Evolutionary conservation across 1,284 basidiomycete genomes (phyloP).

Genomic region (Leccinum variabile): DNA sequence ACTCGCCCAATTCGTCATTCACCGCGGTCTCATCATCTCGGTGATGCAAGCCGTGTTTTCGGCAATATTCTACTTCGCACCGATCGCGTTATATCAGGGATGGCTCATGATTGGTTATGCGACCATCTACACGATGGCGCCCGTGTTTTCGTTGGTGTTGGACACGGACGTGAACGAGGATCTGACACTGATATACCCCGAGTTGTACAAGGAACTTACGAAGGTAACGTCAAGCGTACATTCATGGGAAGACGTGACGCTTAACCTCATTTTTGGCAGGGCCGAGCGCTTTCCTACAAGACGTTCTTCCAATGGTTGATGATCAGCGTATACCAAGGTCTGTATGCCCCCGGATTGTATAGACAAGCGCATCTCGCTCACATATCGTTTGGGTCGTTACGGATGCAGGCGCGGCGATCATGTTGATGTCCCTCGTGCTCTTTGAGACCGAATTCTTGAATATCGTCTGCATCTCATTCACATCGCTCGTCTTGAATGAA

Average conservation of each 20-base stretch:
- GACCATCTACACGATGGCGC: constrained; percentile 98
- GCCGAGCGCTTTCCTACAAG: constrained; percentile 90
- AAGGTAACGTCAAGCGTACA: constrained; percentile 55
- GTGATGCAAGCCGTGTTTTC: constrained; percentile 98
- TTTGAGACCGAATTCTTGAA: constrained; percentile 99
- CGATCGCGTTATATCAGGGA: constrained; percentile 97
- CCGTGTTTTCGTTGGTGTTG: constrained; percentile 95
- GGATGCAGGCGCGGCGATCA: constrained; percentile 85
- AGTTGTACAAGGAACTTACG: constrained; percentile 96
- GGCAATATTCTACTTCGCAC: constrained; percentile 98
- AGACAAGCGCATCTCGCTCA: not conserved
- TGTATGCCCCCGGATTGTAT: constrained; percentile 9
- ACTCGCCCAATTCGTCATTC: constrained; percentile 98
- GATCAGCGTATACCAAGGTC: constrained; percentile 81
- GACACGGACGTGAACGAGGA: constrained; percentile 97
- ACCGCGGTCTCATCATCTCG: constrained; percentile 96
- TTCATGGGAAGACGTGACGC: not conserved
- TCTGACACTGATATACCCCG: constrained; percentile 92
- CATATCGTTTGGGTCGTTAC: not conserved
- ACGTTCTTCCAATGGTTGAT: constrained; percentile 95
- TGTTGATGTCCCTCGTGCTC: constrained; percentile 94
- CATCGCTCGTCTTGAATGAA: constrained; percentile 94
- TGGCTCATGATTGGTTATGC: constrained; percentile 99
- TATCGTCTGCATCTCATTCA: constrained; percentile 98
- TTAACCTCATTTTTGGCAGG: constrained; percentile 49